Base-by-base conservation (phyloP, 1,284 basidiomycete genomes). In the Ceratobasidium sp. region DNA sequence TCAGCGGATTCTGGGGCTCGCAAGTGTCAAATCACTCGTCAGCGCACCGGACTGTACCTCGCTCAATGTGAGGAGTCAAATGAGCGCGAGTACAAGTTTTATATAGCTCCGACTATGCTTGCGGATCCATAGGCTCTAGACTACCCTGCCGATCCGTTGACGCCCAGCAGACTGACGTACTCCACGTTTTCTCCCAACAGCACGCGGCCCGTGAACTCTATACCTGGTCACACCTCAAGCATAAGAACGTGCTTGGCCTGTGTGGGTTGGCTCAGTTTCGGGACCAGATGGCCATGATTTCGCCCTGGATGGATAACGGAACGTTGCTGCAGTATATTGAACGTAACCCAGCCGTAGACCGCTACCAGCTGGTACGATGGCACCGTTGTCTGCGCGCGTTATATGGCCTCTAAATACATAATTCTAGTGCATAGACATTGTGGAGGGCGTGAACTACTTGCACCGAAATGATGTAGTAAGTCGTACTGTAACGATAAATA, bases 391-490 rank as follows among this genome's bases (percentile, higher is more conserved):
- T n/a, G n/a, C n/a, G n/a, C n/a, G n/a, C n/a, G n/a, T n/a, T n/a
- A n/a, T n/a, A n/a, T n/a, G n/a, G n/a, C n/a, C n/a, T n/a, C n/a
- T n/a, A n/a, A n/a, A n/a, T 4, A 33, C 58, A 61, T 61, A 26
- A 3, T 40, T 10, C 10, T 49, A 49, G 18, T 49, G 9, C 18
- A 18, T 18, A 18, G 49, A 60, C 1, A 58, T 71, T 20, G 26
- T 39, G 0, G n/a, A 40, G 4, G 69, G 69, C 9, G 49, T 71
- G 5, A 28, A 13, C 6, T 71, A 71, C 40, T 18, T 71, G 12
- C 69, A 71, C 40, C 12, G 33, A 18, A 53, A 26, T 49, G 44
- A 49, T 28, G 18, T 28, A 23, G 64, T 67, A 51, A 51, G 64
- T 51, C 4, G 2, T 13, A n/a, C 23, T 15, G 15, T 15, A 20